phyloP scores from a whole-genome alignment of 257 asterid genomes.

The Ligustrum vulgare region DNA sequence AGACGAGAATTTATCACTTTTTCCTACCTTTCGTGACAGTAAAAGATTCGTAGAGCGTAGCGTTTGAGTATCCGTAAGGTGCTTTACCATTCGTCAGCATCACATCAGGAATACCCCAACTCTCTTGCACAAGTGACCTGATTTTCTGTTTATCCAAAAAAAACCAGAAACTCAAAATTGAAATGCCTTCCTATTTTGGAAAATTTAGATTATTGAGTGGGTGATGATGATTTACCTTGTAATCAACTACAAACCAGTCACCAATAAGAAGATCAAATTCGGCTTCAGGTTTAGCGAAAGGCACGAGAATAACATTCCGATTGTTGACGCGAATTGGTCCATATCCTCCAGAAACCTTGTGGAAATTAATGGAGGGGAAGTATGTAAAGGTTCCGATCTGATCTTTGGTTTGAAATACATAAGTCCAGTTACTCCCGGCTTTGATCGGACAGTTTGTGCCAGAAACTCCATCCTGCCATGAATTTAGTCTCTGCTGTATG shows the following conservation, averaged over 20 bases:
- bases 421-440: slow-evolving; percentile 64
- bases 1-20: neutral
- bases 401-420: slow-evolving; percentile 51
- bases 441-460: slow-evolving; percentile 70
- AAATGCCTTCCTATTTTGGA: neutral
- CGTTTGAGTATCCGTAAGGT: slow-evolving; percentile 37
- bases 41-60: slow-evolving; percentile 41
- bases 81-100: slow-evolving; percentile 78
- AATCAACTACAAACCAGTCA: slow-evolving; percentile 42
- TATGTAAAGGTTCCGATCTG: slow-evolving; percentile 64
- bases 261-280: slow-evolving; percentile 68
- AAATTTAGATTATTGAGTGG: neutral
- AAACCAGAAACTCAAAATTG: neutral
- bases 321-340: slow-evolving; percentile 67
- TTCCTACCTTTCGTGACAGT: slow-evolving; percentile 45
- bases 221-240: slow-evolving; percentile 27
- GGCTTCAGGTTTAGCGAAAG: slow-evolving; percentile 56
- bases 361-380: slow-evolving; percentile 56
- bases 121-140: slow-evolving; percentile 20
- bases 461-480: slow-evolving; percentile 79
- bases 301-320: slow-evolving; percentile 45
- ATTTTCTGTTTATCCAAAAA: slow-evolving; percentile 19
- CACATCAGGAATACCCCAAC: slow-evolving; percentile 22
- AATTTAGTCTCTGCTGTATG: slow-evolving; percentile 65
- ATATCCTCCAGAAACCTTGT: slow-evolving; percentile 64